These are phyloP conservation scores for Rhamnella rubrinervis DNA, from an alignment of 331 rosid genomes.

Conservation along the genomic window DNA sequence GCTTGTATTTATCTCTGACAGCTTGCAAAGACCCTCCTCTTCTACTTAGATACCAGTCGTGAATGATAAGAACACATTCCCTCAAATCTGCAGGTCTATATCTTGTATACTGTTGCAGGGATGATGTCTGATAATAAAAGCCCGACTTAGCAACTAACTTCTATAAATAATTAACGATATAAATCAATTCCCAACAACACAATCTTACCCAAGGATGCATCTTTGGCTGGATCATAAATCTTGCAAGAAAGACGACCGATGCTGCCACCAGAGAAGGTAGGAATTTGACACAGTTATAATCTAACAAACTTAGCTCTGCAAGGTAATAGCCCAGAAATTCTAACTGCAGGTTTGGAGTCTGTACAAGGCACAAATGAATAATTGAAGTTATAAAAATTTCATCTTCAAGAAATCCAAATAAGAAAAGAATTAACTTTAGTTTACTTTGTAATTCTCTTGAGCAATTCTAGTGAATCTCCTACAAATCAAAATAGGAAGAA, in stretches of 20 bases:
- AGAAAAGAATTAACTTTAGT: constrained; percentile 6
- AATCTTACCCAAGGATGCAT: constrained; percentile 73
- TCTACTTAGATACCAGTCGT: constrained; percentile 74
- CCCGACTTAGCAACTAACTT: constrained; percentile 14
- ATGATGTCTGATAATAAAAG: constrained; percentile 40
- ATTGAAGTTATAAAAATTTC: constrained; percentile 5
- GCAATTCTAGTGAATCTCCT: constrained; percentile 64
- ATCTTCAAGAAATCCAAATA: not conserved
- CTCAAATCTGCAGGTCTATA: constrained; percentile 60
- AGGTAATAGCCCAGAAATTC: constrained; percentile 78
- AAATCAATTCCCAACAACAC: not conserved
- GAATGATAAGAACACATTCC: constrained; percentile 60
- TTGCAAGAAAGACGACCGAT: constrained; percentile 68
- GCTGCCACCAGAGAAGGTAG: constrained; percentile 91
- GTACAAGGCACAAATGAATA: constrained; percentile 12
- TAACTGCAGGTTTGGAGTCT: constrained; percentile 59
- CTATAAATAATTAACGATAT: not conserved
- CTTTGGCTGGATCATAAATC: constrained; percentile 57
- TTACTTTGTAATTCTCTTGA: constrained; percentile 52
- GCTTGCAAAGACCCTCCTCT: constrained; percentile 62
- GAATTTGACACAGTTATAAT: constrained; percentile 66
- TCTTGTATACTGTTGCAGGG: constrained; percentile 48
- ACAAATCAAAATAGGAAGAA: constrained; percentile 26
- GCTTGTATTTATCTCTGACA: constrained; percentile 76
- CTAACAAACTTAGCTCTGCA: constrained; percentile 87